These are phyloP conservation scores for Pseudonitzschia multiseries DNA, from an alignment of 108 stramenopile species.

Conservation along the genomic window DNA sequence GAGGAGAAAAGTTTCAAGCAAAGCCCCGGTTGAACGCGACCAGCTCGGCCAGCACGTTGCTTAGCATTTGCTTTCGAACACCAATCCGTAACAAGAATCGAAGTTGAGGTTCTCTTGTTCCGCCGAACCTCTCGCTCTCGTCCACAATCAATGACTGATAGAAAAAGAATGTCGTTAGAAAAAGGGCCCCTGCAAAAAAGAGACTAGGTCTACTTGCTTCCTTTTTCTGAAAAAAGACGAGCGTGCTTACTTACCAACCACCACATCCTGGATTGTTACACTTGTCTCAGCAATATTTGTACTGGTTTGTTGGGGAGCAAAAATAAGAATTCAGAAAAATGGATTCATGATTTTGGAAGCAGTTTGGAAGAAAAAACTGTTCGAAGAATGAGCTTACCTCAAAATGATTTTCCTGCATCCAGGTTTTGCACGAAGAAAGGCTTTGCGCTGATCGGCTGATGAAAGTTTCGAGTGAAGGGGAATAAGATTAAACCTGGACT, in stretches of 20 bases:
- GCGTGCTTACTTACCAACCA: constrained; percentile 49
- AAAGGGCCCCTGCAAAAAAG: background rate
- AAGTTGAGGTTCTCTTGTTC: constrained; percentile 66
- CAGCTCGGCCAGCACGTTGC: constrained; percentile 93
- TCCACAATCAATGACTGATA: constrained; percentile 73
- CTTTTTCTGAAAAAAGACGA: background rate
- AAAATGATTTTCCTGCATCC: constrained; percentile 83
- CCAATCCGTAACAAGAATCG: constrained; percentile 75
- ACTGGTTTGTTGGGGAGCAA: background rate
- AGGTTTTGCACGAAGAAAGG: constrained; percentile 45
- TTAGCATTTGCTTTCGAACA: constrained; percentile 88
- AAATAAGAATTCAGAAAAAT: background rate
- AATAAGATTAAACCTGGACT: constrained; percentile 50
- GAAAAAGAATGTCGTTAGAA: background rate
- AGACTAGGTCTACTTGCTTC: background rate
- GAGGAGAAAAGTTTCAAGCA: constrained; percentile 86
- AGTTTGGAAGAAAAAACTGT: background rate
- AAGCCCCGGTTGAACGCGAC: constrained; percentile 88
- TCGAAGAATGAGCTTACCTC: constrained; percentile 1
- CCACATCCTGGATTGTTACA: constrained; percentile 94
- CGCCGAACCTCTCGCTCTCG: constrained; percentile 72
- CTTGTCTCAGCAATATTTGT: constrained; percentile 91
- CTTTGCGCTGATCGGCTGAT: constrained; percentile 67
- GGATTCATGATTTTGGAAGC: background rate
- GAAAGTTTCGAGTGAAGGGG: constrained; percentile 78